Base-by-base conservation (phyloP, 176 grass and related monocot genomes). In the Phoenix dactylifera region DNA sequence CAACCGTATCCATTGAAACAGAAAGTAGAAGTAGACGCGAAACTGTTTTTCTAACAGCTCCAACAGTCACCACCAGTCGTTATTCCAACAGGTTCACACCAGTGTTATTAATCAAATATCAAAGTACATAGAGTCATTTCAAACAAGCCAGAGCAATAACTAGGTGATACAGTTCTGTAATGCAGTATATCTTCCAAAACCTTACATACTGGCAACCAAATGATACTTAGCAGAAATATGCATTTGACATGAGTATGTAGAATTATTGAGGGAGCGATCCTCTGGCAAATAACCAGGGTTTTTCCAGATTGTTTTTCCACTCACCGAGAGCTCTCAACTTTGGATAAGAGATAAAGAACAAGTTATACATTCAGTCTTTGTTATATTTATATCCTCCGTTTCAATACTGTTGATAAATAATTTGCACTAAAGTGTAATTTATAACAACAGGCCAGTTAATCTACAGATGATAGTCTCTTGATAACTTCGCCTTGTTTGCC, bases 111-210 rank as follows among this genome's bases (percentile, higher is more conserved):
- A 98, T 98, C 54, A 98, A 98, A 70, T 98, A 98, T 92, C 93
- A 18, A 82, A 92, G 70, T 98, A 98, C 93, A 98, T 26, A 98
- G 68, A 75, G 94, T 98, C 94, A 98, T 92, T 79, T 98, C 88
- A 67, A 98, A 91, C 54, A 98, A 60, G 23, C 88, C 94, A 80
- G 88, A 49, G 88, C 87, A 77, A 98, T 92, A 65, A 98, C 74
- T 67, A 98, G 64, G 79, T 86, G 58, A 98, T 98, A 79, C 94
- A 98, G 50, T 98, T 98, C 69, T 98, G 94, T 58, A 98, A 88
- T 55, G 84, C 53, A 91, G 16, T 70, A 93, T 93, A 59, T 98
- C 71, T 74, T 92, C 94, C 94, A 98, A 77, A 89, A 98, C 56
- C 88, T 85, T 69, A 98, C 59, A 55, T 98, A 98, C 48, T 98